Base-by-base conservation (phyloP, 2,329 filamentous ascomycete species). In the Dichotomopilus funicola region DNA sequence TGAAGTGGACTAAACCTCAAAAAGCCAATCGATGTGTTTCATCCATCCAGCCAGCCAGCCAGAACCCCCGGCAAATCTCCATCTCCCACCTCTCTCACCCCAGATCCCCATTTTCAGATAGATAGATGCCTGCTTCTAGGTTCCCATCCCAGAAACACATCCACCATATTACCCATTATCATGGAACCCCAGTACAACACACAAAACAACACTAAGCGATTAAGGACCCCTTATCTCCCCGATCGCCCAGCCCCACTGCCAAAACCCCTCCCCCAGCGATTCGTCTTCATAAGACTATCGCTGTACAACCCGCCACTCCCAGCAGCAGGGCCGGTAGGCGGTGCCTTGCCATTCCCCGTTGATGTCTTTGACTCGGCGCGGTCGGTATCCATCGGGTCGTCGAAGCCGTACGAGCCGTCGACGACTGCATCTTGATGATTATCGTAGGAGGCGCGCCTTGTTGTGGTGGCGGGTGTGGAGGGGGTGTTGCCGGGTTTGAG, bases 371-470 rank as follows among this genome's bases (percentile, higher is more conserved):
- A 27, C 19, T 27, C 19, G 19, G 19, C 19, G 19, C 63, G 62
- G 40, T 73, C 70, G 51, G 65, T 68, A 37, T 74, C 71, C 69
- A 75, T 76, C 31, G 72, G 67, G 35, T 81, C 79, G 45, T 75
- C 71, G 59, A 82, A 82, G 5, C 80, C 79, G 65, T 77, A 70
- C 2, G 73, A 74, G 10, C 80, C 80, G 58, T 83, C 80, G 6
- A 82, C 68, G 12, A 82, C 61, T 31, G 74, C 69, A 54, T 71
- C 72, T 51, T 72, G 68, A 19, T 63, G 61, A 66, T n/a, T n/a
- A n/a, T 27, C 57, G 64, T 68, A 67, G 65, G 71, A 63, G 61
- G 64, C 58, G 65, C 62, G 66, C 27, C 62, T 64, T 33, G 59
- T 68, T 59, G 42, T 55, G 52, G 68, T 58, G 63, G 70, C 59